Percentiles rank a stretch among this genome's conserved stretches.
phyloP scores from a whole-genome alignment of 2,329 filamentous ascomycete genomes.

The Diaporthe caulivora region DNA sequence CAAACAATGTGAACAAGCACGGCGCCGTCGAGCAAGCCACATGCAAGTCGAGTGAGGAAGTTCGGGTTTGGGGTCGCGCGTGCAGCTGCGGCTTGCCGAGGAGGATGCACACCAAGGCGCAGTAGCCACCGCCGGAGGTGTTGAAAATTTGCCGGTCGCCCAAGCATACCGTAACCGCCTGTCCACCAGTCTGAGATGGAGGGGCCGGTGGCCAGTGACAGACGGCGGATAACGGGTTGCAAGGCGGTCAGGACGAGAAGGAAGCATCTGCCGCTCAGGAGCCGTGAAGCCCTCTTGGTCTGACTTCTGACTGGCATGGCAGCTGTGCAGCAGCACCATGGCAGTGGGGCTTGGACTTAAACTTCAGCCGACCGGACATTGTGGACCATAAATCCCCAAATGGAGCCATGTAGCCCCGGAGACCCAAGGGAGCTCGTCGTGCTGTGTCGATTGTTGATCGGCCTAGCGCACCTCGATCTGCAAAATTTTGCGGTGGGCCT shows the following conservation, averaged over 20 bases:
- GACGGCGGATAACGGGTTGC: constrained; percentile 3
- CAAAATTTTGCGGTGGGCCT: constrained; percentile 22
- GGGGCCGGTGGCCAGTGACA: background rate
- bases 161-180: background rate
- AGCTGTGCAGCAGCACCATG: background rate
- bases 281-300: background rate
- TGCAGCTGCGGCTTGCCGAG: constrained; percentile 11
- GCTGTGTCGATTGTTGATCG: constrained; percentile 11
- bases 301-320: constrained; percentile 6
- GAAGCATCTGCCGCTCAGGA: background rate
- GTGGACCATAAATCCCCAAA: constrained; percentile 2
- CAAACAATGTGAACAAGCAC: constrained; percentile 26
- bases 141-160: background rate
- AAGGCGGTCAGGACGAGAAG: constrained; percentile 9
- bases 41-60: constrained; percentile 8
- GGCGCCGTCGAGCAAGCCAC: constrained; percentile 5
- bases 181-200: background rate
- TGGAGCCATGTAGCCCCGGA: constrained; percentile 2
- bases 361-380: constrained; percentile 26
- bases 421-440: background rate
- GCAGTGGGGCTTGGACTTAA: constrained; percentile 8
- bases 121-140: constrained; percentile 13
- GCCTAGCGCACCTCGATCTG: constrained; percentile 29
- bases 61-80: background rate
- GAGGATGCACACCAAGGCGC: constrained; percentile 1